These are phyloP conservation scores for Colletotrichum sp. DNA, from an alignment of 2,329 filamentous ascomycete genomes.

Conservation along the genomic window DNA sequence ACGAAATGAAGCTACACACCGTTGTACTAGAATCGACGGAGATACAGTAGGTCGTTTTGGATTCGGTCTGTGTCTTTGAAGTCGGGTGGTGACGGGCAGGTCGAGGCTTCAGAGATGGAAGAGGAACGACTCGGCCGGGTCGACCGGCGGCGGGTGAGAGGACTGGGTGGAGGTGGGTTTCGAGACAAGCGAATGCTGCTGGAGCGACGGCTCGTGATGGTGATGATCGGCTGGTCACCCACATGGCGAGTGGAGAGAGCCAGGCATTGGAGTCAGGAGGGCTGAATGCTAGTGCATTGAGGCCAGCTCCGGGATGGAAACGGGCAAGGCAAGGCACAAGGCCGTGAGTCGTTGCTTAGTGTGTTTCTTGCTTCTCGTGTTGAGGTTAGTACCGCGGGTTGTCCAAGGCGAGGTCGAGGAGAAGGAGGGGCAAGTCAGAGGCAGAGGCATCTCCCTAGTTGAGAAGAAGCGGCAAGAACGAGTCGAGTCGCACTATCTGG, in stretches of 20 bases:
- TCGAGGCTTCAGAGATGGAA: neutral
- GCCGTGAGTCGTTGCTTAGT: constrained; percentile 7
- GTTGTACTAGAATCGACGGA: neutral
- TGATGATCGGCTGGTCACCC: neutral
- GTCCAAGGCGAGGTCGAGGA: constrained; percentile 2
- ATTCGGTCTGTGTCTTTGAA: neutral
- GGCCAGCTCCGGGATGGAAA: neutral
- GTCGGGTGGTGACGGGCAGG: neutral
- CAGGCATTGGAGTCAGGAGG: neutral
- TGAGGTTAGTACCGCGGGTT: neutral
- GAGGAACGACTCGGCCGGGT: neutral
- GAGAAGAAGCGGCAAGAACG: neutral
- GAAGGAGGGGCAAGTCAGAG: neutral
- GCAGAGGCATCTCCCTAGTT: neutral
- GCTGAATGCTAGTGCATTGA: neutral
- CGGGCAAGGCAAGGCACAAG: neutral
- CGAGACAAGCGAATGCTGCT: neutral
- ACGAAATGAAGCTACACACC: neutral
- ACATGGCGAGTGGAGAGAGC: constrained; percentile 8
- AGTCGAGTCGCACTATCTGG: neutral
- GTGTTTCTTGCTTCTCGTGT: constrained; percentile 11
- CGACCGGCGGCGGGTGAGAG: neutral
- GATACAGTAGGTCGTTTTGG: neutral
- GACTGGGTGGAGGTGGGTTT: neutral
- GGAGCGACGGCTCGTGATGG: neutral